Evolutionary conservation across 352 stramenopile species (phyloP), one percentile per base, ranked within the genome.

Genomic region (Globisporangium ultimum): DNA sequence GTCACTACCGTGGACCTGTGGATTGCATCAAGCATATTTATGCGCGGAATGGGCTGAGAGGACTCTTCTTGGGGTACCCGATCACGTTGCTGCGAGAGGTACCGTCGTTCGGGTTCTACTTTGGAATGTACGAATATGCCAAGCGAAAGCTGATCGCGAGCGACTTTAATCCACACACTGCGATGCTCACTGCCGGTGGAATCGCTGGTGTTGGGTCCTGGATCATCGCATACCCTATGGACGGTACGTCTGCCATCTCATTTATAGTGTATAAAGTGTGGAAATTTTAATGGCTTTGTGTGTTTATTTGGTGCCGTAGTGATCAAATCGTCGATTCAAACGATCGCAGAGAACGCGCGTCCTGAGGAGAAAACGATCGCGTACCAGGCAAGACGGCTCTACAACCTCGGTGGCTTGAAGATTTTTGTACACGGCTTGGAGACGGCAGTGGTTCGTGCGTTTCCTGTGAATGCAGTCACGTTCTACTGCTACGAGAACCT

Each of bases 251-350:
- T 17, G 11, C 40, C n/a, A 6, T 46, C 6, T 43, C 11, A 28
- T 24, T 13, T 38, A 11, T 20, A 18, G 18, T 24, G 58, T 12
- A 4, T 49, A 42, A n/a, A 59, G 36, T 41, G n/a, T 53, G 17
- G 48, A 54, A 5, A 47, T 18, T 12, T 0, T 60, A n/a, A 20
- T 20, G 9, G 1, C 43, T n/a, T 41, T 14, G 28, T 56, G 20
- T 28, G 38, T 41, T 38, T 46, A 9, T 48, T 17, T 28, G 46
- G 13, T 17, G 18, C 5, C 15, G 51, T 43, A 93, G 86, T 95
- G 21, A 74, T 95, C 63, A 95, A 95, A 60, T 92, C 84, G 48
- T 86, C 78, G 21, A 93, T 95, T 40, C 87, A 95, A 68, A 92
- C 80, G 38, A 60, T 91, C 3, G 67, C 86, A 7, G 76, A 90